These are phyloP conservation scores for Populus trichocarpa DNA, from an alignment of 441 rosid genomes.

Conservation along the genomic window DNA sequence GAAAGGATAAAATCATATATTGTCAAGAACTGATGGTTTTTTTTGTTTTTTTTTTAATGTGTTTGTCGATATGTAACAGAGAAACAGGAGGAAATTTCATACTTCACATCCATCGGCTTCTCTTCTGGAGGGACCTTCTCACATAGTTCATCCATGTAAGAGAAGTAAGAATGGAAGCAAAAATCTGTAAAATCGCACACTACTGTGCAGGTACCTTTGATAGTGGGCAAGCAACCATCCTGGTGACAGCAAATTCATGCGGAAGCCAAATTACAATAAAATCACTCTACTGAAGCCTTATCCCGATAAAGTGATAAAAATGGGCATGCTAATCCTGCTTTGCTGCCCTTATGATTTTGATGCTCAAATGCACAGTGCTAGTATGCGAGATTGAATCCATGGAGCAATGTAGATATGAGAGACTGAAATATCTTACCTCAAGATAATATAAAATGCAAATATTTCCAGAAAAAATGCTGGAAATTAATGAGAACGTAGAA, in stretches of 20 bases:
- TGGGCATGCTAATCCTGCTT: neutral
- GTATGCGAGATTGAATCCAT: neutral
- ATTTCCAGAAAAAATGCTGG: no score
- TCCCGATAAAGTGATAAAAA: neutral
- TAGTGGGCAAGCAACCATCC: constrained; percentile 70
- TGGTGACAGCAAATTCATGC: constrained; percentile 8
- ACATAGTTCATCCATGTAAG: constrained; percentile 79
- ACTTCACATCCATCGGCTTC: constrained; percentile 63
- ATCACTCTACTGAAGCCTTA: neutral
- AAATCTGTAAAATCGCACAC: constrained; percentile 72
- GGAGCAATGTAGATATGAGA: neutral
- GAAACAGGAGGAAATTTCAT: constrained; percentile 4
- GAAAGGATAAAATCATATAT: constrained; percentile 11
- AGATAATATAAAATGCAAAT: neutral
- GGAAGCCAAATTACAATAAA: neutral
- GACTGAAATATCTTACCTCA: neutral
- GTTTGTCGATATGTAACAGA: neutral
- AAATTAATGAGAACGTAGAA: neutral
- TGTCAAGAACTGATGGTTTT: neutral
- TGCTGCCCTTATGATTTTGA: no score
- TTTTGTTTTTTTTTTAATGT: neutral
- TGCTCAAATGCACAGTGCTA: neutral
- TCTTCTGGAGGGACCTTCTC: constrained; percentile 47
- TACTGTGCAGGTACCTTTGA: constrained; percentile 64
- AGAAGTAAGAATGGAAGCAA: constrained; percentile 90